Percentiles rank a stretch among this genome's conserved stretches.
These are phyloP conservation scores for Hyaloscypha bicolor DNA, from an alignment of 495 filamentous ascomycete genomes.

Conservation along the genomic window DNA sequence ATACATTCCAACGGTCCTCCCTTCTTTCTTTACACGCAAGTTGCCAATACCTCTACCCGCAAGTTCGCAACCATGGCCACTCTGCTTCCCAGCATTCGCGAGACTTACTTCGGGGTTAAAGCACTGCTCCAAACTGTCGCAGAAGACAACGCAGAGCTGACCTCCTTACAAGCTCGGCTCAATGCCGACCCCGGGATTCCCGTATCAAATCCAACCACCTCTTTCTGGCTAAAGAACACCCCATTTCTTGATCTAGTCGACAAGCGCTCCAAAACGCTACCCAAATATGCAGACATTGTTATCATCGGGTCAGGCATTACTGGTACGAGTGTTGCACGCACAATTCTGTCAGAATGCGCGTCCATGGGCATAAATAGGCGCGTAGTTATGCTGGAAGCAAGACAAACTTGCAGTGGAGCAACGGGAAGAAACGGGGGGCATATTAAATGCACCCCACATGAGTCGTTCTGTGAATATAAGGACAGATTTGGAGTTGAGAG, in stretches of 20 bases:
- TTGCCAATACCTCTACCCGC: no score
- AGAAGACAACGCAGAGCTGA: background rate
- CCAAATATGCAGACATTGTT: constrained; percentile 53
- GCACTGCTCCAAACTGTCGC: background rate
- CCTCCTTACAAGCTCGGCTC: background rate
- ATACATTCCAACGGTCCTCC: no score
- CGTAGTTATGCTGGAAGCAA: constrained; percentile 58
- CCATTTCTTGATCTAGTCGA: constrained; percentile 56
- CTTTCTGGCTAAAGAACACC: constrained; percentile 67
- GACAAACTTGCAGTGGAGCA: constrained; percentile 54
- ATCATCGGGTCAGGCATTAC: constrained; percentile 75
- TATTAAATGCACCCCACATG: constrained; percentile 8
- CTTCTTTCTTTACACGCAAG: no score
- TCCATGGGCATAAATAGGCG: background rate
- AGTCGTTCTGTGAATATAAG: constrained; percentile 1
- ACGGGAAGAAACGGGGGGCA: constrained; percentile 57
- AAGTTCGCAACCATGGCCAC: background rate
- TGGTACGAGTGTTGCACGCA: constrained; percentile 55
- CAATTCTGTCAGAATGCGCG: background rate
- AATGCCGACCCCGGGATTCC: constrained; percentile 41
- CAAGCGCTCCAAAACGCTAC: constrained; percentile 49
- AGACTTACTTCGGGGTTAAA: background rate
- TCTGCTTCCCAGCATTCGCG: background rate
- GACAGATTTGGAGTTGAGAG: constrained; percentile 11
- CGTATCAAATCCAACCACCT: constrained; percentile 56